phyloP scores from a whole-genome alignment of 1,284 basidiomycete genomes.

The Ceratobasidium sp. region DNA sequence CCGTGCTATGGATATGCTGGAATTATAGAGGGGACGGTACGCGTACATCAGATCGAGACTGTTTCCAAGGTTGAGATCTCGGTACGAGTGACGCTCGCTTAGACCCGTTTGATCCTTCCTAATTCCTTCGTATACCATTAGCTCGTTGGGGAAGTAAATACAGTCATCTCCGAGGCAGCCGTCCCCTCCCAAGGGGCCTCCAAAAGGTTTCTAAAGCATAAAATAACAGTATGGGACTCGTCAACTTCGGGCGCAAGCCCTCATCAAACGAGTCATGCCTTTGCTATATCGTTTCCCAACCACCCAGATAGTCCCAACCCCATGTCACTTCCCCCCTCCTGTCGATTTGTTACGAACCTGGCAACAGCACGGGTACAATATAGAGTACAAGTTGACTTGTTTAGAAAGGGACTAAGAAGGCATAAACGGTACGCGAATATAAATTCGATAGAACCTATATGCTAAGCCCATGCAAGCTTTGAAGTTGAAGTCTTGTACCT shows the following conservation, averaged over 20 bases:
- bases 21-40: slow-evolving; percentile 18
- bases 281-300: slow-evolving; percentile 13
- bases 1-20: slow-evolving; percentile 24
- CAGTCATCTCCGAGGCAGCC: slow-evolving; percentile 9
- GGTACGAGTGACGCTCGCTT: slow-evolving; percentile 5
- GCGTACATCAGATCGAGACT: slow-evolving; percentile 30
- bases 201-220: slow-evolving; percentile 19
- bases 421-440: slow-evolving; percentile 25
- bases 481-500: slow-evolving; percentile 27
- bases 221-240: slow-evolving; percentile 16
- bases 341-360: background rate
- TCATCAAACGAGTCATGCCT: background rate
- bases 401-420: slow-evolving; percentile 30
- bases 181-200: slow-evolving; percentile 33
- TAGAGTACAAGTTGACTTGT: slow-evolving; percentile 32
- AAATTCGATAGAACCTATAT: background rate
- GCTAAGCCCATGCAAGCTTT: slow-evolving; percentile 3
- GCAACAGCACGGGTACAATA: slow-evolving; percentile 20
- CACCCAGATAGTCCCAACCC: background rate
- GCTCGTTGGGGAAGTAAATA: slow-evolving; percentile 20
- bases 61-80: slow-evolving; percentile 28
- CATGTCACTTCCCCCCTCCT: slow-evolving; percentile 30
- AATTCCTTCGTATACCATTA: background rate
- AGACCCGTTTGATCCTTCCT: background rate
- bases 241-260: background rate